Evolutionary conservation across 192 early-diverging fungal genomes (phyloP).

Genomic region (Backusella circina): DNA sequence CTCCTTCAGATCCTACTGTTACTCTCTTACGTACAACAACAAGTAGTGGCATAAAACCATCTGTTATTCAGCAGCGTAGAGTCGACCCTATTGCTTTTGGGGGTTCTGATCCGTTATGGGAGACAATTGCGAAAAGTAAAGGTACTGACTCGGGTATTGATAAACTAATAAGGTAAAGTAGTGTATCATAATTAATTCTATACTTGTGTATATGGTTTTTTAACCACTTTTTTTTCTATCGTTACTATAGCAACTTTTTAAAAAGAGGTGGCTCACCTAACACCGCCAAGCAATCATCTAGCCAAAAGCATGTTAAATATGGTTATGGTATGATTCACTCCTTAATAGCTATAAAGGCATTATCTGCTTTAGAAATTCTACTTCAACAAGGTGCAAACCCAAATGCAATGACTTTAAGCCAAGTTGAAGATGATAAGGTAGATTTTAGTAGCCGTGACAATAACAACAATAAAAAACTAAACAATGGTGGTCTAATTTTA

Average conservation of each 20-base stretch:
- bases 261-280: constrained; percentile 35
- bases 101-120: constrained; percentile 33
- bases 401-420: constrained; percentile 27
- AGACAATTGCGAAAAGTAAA: constrained; percentile 33
- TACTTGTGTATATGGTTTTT: neutral
- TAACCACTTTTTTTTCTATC: neutral
- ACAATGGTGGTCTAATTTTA: neutral
- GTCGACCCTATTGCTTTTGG: constrained; percentile 29
- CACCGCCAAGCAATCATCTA: constrained; percentile 29
- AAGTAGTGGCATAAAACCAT: neutral
- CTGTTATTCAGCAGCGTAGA: constrained; percentile 19
- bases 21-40: neutral
- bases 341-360: constrained; percentile 22
- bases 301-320: constrained; percentile 19
- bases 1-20: neutral
- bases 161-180: constrained; percentile 33
- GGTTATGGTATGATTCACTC: constrained; percentile 38
- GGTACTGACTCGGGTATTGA: constrained; percentile 25
- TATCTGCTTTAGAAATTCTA: constrained; percentile 17
- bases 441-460: neutral
- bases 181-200: neutral
- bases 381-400: constrained; percentile 36
- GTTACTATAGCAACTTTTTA: constrained; percentile 27
- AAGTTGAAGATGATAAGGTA: constrained; percentile 30
- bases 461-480: neutral